Percentiles rank a stretch among this genome's conserved stretches.
phyloP scores from a whole-genome alignment of 1,284 basidiomycete genomes.

The Sparassis latifolia region DNA sequence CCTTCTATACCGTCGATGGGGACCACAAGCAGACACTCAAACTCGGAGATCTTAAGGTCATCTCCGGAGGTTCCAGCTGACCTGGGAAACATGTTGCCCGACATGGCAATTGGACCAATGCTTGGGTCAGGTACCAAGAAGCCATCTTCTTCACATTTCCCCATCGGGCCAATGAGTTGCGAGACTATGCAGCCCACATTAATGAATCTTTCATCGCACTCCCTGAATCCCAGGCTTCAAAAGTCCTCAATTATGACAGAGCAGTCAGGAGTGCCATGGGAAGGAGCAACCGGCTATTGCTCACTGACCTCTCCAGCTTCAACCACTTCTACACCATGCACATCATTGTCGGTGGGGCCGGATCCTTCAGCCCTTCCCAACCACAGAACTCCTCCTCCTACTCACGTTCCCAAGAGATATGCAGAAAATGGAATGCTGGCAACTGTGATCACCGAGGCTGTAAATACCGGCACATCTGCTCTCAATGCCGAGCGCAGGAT shows the following conservation, averaged over 20 bases:
- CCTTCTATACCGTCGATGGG: neutral
- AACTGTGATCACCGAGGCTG: neutral
- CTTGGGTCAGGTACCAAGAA: neutral
- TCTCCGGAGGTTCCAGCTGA: neutral
- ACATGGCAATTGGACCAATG: neutral
- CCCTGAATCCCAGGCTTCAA: neutral
- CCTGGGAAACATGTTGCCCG: neutral
- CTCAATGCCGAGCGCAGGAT: neutral
- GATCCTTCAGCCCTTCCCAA: neutral
- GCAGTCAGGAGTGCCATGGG: neutral
- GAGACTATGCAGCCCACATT: neutral
- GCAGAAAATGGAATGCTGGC: neutral
- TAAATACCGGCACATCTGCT: neutral
- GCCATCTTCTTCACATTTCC: constrained; percentile 2
- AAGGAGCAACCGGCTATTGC: neutral
- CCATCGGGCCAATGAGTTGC: neutral
- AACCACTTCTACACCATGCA: neutral
- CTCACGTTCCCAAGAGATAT: neutral
- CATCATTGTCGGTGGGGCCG: neutral
- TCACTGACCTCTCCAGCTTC: constrained; percentile 2
- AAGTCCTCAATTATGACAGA: constrained; percentile 1
- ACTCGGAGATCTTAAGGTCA: neutral
- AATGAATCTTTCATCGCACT: neutral
- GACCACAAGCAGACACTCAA: neutral
- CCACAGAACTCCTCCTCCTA: neutral